Evolutionary conservation across 1,284 basidiomycete species (phyloP).

Genomic region (Tilletiaria anomala): DNA sequence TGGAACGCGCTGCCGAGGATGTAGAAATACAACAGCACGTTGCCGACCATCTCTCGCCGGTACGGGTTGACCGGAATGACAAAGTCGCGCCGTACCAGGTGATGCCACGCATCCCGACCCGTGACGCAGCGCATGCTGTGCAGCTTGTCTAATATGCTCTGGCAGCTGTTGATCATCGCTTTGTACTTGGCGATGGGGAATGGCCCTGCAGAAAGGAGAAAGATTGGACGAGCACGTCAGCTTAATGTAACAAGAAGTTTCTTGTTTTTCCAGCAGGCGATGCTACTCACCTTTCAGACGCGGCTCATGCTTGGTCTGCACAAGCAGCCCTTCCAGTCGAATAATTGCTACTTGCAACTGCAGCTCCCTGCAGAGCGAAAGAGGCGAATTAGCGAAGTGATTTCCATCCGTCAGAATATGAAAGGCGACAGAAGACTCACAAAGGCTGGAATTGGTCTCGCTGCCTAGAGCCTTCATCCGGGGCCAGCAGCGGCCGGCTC

Average conservation of each 20-base stretch:
- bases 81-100: conserved; percentile 58
- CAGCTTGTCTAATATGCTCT: conserved; percentile 57
- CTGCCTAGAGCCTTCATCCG: conserved; percentile 4
- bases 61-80: conserved; percentile 63
- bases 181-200: conserved; percentile 56
- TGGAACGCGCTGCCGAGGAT: conserved; percentile 71
- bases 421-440: background rate
- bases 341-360: conserved; percentile 81
- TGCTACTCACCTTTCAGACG: conserved; percentile 58
- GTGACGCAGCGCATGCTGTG: conserved; percentile 93
- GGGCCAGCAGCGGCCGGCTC: conserved; percentile 12
- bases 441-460: conserved; percentile 22
- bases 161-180: conserved; percentile 66
- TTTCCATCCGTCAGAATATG: no score
- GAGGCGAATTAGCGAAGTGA: no score
- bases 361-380: conserved; percentile 49
- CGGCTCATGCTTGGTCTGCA: conserved; percentile 80
- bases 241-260: background rate
- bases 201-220: conserved; percentile 7
- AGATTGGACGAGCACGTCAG: no score
- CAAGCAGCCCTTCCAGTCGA: conserved; percentile 50
- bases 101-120: conserved; percentile 74
- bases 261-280: background rate
- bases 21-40: conserved; percentile 81
- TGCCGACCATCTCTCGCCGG: conserved; percentile 73